Conservation (phyloP, 129 eudicot genomes). For the Flaveria robusta region DNA sequence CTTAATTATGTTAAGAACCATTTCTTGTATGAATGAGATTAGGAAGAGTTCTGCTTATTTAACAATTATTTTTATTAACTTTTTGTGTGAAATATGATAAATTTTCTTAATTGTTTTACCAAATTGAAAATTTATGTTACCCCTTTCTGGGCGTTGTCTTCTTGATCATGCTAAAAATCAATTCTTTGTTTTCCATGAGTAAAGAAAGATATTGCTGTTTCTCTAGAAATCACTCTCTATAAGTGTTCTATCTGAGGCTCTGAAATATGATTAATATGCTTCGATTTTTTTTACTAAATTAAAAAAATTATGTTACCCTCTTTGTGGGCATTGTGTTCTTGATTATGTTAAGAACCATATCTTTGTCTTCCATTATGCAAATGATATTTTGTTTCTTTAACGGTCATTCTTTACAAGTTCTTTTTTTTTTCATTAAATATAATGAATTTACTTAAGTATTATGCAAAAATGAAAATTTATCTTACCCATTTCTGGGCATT, state of each 20-base stretch:
- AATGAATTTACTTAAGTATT: not conserved
- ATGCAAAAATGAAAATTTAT: not conserved
- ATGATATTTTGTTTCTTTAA: not conserved
- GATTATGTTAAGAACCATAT: conserved; percentile 10
- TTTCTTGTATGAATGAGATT: not conserved
- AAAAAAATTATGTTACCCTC: not conserved
- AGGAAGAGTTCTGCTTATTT: not conserved
- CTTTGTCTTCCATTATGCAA: not conserved
- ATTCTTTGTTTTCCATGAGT: not conserved
- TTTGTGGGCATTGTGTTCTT: conserved; percentile 19
- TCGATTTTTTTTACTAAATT: not conserved
- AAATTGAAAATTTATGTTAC: not conserved
- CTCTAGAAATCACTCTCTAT: not conserved
- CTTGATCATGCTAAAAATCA: not conserved
- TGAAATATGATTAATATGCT: not conserved
- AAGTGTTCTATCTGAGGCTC: not conserved
- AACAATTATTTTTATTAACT: not conserved
- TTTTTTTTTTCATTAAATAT: not conserved
- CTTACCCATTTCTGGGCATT: not conserved
- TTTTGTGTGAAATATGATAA: not conserved
- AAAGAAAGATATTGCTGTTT: not conserved
- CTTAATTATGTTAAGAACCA: not conserved
- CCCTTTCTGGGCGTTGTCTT: not conserved
- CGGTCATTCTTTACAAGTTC: not conserved
- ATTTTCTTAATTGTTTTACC: not conserved